Conservation (phyloP, 108 stramenopile genomes). For the Hondaea fermentalgiana region DNA sequence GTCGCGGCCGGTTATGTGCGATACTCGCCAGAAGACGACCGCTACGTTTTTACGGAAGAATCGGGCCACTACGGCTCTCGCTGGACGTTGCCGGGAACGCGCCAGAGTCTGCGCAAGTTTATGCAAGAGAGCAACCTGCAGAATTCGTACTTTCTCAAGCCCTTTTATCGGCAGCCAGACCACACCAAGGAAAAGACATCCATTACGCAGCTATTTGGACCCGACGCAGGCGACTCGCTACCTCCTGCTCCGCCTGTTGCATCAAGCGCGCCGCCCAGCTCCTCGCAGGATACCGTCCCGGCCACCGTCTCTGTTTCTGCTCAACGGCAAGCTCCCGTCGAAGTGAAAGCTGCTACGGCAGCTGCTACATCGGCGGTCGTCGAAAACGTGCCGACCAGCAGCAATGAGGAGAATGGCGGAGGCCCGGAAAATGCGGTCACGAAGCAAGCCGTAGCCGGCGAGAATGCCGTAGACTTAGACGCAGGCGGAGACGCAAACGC, state of each 20-base stretch:
- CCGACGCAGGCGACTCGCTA: neutral
- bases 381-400: neutral
- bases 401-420: neutral
- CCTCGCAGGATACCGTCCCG: no score
- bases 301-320: no score
- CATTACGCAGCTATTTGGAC: neutral
- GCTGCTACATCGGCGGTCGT: neutral
- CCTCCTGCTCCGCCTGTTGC: no score
- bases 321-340: no score
- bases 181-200: no score
- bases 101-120: neutral
- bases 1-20: neutral
- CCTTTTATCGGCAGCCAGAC: neutral
- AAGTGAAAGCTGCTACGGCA: neutral
- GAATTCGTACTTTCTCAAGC: neutral
- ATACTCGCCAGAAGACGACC: neutral
- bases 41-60: neutral
- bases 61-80: neutral
- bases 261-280: no score
- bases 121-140: neutral
- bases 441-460: neutral
- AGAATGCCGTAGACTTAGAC: neutral
- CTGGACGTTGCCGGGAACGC: constrained; percentile 14
- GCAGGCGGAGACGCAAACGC: no score
- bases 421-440: neutral